phyloP scores from a whole-genome alignment of 495 filamentous ascomycete genomes.

The Lentithecium fluviatile region DNA sequence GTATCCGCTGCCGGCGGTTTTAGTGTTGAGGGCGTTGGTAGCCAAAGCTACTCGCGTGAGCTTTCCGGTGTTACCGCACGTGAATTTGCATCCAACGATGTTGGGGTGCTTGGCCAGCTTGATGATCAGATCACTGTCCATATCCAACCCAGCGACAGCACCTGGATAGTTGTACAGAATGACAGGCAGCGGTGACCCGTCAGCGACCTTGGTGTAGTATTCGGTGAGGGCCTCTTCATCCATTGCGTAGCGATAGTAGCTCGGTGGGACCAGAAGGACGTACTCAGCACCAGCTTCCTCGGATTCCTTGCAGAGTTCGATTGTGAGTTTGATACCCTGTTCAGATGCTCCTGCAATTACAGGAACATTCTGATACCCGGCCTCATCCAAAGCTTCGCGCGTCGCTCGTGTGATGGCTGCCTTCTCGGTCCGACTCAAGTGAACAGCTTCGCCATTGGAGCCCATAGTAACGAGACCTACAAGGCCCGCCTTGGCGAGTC shows the following conservation, averaged over 20 bases:
- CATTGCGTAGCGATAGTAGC: slow-evolving; percentile 78
- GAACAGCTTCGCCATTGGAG: slow-evolving; percentile 85
- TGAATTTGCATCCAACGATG: slow-evolving; percentile 87
- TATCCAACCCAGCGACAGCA: slow-evolving; percentile 85
- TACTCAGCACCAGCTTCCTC: slow-evolving; percentile 73
- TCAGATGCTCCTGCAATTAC: slow-evolving; percentile 81
- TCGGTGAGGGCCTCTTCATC: slow-evolving; percentile 74
- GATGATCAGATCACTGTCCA: slow-evolving; percentile 87
- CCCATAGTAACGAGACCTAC: slow-evolving; percentile 85
- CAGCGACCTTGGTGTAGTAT: slow-evolving; percentile 75
- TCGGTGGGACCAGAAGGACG: slow-evolving; percentile 72
- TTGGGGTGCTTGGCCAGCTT: slow-evolving; percentile 78
- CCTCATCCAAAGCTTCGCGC: slow-evolving; percentile 76
- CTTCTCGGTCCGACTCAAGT: slow-evolving; percentile 74
- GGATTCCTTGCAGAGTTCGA: slow-evolving; percentile 70
- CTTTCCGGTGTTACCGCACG: slow-evolving; percentile 86
- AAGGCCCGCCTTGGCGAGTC: slow-evolving; percentile 77
- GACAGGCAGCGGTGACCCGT: slow-evolving; percentile 71
- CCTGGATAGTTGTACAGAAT: slow-evolving; percentile 91
- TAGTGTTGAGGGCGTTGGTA: slow-evolving; percentile 69
- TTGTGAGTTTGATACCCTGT: slow-evolving; percentile 72
- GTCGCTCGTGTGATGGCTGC: slow-evolving; percentile 73
- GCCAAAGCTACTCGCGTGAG: slow-evolving; percentile 78
- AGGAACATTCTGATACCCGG: slow-evolving; percentile 70
- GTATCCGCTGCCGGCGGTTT: slow-evolving; percentile 64